Conservation (phyloP, 2,329 filamentous ascomycete species). For the Pseudofabraea citricarpa region DNA sequence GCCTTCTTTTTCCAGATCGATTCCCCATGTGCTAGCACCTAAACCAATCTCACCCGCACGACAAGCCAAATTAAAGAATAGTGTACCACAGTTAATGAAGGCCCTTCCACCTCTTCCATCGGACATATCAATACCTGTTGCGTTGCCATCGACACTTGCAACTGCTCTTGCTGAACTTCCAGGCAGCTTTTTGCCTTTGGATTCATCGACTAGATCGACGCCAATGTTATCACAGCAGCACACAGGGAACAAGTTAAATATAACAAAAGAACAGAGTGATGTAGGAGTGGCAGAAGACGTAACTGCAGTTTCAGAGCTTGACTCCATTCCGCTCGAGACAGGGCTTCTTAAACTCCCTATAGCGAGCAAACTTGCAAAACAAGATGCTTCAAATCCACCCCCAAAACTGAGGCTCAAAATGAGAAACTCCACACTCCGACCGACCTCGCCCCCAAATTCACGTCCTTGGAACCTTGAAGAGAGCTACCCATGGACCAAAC, state of each 20-base stretch:
- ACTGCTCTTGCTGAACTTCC: background rate
- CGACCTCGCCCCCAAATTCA: slow-evolving; percentile 13
- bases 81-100: slow-evolving; percentile 29
- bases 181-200: too few species aligned
- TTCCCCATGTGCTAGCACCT: slow-evolving; percentile 26
- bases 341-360: too few species aligned
- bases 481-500: slow-evolving; percentile 16
- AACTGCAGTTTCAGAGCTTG: too few species aligned
- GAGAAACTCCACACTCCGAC: slow-evolving; percentile 9
- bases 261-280: too few species aligned
- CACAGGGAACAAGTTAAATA: too few species aligned
- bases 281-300: too few species aligned
- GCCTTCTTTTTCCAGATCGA: slow-evolving; percentile 17
- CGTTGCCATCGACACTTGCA: too few species aligned
- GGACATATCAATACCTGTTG: too few species aligned
- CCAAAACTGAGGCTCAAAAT: slow-evolving; percentile 23
- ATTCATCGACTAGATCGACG: background rate
- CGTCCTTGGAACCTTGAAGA: slow-evolving; percentile 18
- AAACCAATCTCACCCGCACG: slow-evolving; percentile 29
- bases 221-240: too few species aligned
- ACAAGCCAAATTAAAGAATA: slow-evolving; percentile 28
- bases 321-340: too few species aligned
- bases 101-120: slow-evolving; percentile 25
- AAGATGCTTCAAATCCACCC: too few species aligned
- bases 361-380: too few species aligned